Base-by-base conservation (phyloP, 495 filamentous ascomycete genomes). In the Lasiosphaeria hispida region DNA sequence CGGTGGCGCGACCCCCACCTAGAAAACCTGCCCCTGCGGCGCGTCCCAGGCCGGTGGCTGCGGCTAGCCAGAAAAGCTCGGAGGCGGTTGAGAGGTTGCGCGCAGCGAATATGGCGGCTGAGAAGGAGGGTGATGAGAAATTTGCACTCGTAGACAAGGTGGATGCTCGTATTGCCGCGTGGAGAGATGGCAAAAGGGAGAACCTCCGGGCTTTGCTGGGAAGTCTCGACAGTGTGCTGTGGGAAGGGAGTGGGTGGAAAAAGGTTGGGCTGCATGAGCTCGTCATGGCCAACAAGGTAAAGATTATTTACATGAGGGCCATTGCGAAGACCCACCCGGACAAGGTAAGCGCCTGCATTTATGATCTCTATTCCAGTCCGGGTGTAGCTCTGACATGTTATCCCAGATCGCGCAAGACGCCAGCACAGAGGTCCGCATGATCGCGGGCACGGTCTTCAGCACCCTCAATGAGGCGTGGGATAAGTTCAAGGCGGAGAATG, bases 261-360 rank as follows among this genome's bases (percentile, higher is more conserved):
- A 96, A 96, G 80, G 86, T 97, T 14, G 90, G 89, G 23, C 86
- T 98, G 85, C 85, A 89, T 48, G 93, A 98, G 71, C 68, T 98
- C 62, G 85, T 98, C 38, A 76, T 96, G 77, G 85, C 92, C 41
- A 87, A 86, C 47, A 96, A 90, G 80, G 94, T 97, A 48, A 98
- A 98, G 84, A 84, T 97, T 53, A 81, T 89, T 55, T 98, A 98
- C 66, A 97, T 98, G 94, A 96, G 96, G 83, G 94, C 91, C 5
- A 97, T 98, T 85, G 88, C 85, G 6, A 97, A 96, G 81, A 92
- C 94, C 61, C 94, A 98, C 80, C 94, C 94, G 59, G 94, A 98
- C 70, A 98, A 98, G 87, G 94, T 97, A 77, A 70, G 84, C 23
- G 5, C 23, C 23, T 30, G 23, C 23, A 30, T 30, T 76, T 60